Percentiles rank a stretch among this genome's conserved stretches.
phyloP scores from a whole-genome alignment of 1,139 yeast genomes.

The Hemisphaericaspora subhashii region DNA sequence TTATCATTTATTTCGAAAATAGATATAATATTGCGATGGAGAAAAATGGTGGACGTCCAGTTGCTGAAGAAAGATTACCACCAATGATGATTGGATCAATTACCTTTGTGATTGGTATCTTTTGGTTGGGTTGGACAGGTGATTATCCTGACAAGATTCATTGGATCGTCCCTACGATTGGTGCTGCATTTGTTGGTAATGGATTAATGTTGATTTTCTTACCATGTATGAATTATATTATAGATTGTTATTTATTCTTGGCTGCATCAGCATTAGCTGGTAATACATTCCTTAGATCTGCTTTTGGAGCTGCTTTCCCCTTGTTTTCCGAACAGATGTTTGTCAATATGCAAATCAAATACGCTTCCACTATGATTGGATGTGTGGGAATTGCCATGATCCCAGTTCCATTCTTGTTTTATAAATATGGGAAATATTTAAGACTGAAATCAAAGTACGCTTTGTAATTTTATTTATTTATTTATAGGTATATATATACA shows the following conservation, averaged over 20 bases:
- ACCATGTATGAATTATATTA: constrained; percentile 75
- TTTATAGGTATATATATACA: neutral
- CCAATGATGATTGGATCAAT: constrained; percentile 73
- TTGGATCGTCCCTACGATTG: constrained; percentile 84
- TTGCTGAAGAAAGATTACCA: constrained; percentile 79
- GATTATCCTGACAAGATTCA: constrained; percentile 64
- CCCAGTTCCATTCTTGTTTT: constrained; percentile 78
- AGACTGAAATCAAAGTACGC: constrained; percentile 70
- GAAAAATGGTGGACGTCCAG: constrained; percentile 55
- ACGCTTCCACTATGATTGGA: constrained; percentile 83
- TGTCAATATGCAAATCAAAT: constrained; percentile 66
- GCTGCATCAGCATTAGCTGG: constrained; percentile 94
- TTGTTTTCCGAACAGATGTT: constrained; percentile 68
- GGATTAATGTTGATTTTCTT: constrained; percentile 77
- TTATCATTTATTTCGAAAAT: constrained; percentile 29
- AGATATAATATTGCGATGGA: constrained; percentile 25
- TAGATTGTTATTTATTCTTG: constrained; percentile 73
- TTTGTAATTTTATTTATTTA: too few relatives aligned
- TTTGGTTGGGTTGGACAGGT: constrained; percentile 90
- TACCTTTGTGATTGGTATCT: constrained; percentile 70
- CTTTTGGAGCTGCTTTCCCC: constrained; percentile 54
- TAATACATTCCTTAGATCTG: constrained; percentile 72
- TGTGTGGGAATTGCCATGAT: constrained; percentile 59
- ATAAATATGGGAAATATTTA: constrained; percentile 58
- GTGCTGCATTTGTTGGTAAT: constrained; percentile 70